phyloP scores from a whole-genome alignment of 2,329 filamentous ascomycete species.

The Catunica adiposa region DNA sequence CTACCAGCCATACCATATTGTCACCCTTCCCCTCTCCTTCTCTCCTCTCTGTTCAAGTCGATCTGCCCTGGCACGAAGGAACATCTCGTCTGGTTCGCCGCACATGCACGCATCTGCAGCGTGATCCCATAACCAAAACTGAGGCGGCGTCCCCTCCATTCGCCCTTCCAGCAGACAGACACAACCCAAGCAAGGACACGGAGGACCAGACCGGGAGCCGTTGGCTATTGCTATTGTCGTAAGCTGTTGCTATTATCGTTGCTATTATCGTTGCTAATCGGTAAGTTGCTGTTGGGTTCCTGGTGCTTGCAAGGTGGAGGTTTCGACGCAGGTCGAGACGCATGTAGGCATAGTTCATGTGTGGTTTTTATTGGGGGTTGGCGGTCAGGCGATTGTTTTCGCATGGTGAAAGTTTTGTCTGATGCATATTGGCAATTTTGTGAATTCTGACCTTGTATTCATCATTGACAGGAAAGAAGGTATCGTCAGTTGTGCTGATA shows the following conservation, averaged over 20 bases:
- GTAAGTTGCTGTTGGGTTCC: neutral
- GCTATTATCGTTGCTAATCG: too few relatives aligned
- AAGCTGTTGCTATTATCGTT: too few relatives aligned
- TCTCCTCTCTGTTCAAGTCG: neutral
- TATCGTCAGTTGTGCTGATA: too few relatives aligned
- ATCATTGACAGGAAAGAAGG: too few relatives aligned
- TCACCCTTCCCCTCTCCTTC: neutral
- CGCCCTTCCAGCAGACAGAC: too few relatives aligned
- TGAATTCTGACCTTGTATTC: neutral
- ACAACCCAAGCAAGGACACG: too few relatives aligned
- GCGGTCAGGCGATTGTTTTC: neutral
- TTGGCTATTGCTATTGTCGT: too few relatives aligned
- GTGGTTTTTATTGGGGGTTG: neutral
- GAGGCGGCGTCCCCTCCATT: too few relatives aligned
- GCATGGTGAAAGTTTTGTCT: neutral
- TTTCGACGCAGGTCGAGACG: neutral
- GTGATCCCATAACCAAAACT: too few relatives aligned
- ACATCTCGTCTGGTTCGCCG: neutral
- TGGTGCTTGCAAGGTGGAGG: neutral
- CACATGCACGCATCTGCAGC: too few relatives aligned
- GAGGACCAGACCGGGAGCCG: too few relatives aligned
- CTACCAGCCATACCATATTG: neutral
- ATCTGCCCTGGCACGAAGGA: neutral
- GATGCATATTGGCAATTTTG: neutral
- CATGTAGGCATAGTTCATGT: neutral